Base-by-base conservation (phyloP, 768 basidiomycete genomes). In the Agaricus blazei region DNA sequence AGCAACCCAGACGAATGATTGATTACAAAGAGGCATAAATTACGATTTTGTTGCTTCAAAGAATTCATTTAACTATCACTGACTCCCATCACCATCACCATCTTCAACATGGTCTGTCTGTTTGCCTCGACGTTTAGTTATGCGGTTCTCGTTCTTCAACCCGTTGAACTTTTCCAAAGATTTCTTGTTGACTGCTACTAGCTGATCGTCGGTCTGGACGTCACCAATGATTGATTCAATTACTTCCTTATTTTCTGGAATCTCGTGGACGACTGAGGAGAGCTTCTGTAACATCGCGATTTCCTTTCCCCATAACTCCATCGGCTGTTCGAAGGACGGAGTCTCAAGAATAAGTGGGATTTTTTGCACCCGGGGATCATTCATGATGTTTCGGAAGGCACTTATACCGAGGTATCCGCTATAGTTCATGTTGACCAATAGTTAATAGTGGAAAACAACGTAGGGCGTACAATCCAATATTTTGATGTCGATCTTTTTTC, bases 321-420 rank as follows among this genome's bases (percentile, higher is more conserved):
- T 59, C 24, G 78, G 78, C 15, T 75, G 70, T 54, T 89, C 90
- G 59, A 84, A 83, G 27, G 77, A 79, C 0, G 88, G 89, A 0
- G 93, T 93, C 65, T 95, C 92, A 12, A 93, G 77, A 31, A 95
- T 82, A 36, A 95, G 76, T 1, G 91, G 91, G 34, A 93, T 85
- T 44, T 78, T 67, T 54, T 82, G 79, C 28, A 84, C 75, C 15
- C 89, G 82, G 3, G 78, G 71, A 63, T 93, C 91, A 8, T 78
- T 77, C 51, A 93, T 72, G 48, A 92, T 81, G 57, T 82, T 75
- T 29, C 74, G 70, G 68, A 93, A 93, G 0, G 82, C 75, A 0
- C 63, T 58, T 3, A 93, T 72, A 8, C 82, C 82, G 40, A 93
- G 76, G 47, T 84, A 70, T 1, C 92, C 92, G 7, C 88, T 92